Base-by-base conservation (phyloP, 345 rosid genomes). In the Dipteronia dyeriana region DNA sequence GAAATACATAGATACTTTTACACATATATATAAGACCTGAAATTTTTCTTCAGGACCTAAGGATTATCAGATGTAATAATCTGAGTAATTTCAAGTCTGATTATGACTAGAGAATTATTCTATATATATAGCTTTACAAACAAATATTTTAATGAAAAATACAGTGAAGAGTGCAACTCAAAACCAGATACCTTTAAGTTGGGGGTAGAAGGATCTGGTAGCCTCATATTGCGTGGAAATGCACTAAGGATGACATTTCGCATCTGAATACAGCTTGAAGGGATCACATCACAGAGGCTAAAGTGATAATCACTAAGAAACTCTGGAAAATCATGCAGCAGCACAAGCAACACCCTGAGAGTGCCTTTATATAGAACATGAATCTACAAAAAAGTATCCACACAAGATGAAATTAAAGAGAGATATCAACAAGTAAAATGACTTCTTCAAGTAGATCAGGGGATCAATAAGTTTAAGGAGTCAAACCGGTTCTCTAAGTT, bases 181-280 rank as follows among this genome's bases (percentile, higher is more conserved):
- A 59, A 53, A 61, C 11, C 10, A 65, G 13, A 38, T 11, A 82
- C 87, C 87, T 84, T 84, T 73, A 84, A 71, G 73, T 84, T 84
- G 11, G 85, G 87, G 71, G 85, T 81, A 61, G 85, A 81, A 45
- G 87, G 85, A 79, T 84, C 87, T 5, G 87, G 87, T 16, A 84
- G 83, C 79, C 82, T 81, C 87, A 84, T 84, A 71, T 79, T 79
- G 68, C 68, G 77, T 1, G 87, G 85, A 59, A 84, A 84, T 12
- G 87, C 85, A 84, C 85, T 81, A 2, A 84, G 82, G 45, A 84
- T 77, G 45, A 84, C 70, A 67, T 84, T 84, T 6, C 85, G 85
- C 87, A 84, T 84, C 67, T 84, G 87, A 38, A 84, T 81, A 73
- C 85, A 84, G 81, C 84, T 84, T 31, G 83, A 76, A 65, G 87